phyloP scores from a whole-genome alignment of 192 early-diverging fungal genomes.

The Phlyctochytrium bullatum region DNA sequence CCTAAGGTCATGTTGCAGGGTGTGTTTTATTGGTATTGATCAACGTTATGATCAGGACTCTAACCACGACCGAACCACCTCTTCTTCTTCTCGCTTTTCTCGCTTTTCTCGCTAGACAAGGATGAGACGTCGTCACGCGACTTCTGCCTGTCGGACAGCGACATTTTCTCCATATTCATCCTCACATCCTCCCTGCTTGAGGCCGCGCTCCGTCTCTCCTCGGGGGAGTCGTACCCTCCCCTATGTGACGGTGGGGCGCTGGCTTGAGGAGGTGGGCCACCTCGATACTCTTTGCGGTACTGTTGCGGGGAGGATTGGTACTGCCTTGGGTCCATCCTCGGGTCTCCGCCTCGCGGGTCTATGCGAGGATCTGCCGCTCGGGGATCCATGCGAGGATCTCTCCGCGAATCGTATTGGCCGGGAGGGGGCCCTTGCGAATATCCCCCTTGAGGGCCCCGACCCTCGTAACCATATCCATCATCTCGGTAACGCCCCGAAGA shows the following conservation, averaged over 20 bases:
- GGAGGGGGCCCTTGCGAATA: not conserved
- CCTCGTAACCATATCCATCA: not conserved
- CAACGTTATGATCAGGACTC: not conserved
- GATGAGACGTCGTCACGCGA: constrained; percentile 13
- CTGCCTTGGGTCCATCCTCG: too few relatives aligned
- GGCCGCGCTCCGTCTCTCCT: not conserved
- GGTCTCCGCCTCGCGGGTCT: not conserved
- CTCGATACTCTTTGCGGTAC: constrained; percentile 1
- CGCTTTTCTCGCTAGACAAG: constrained; percentile 4
- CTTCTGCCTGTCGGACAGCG: constrained; percentile 8
- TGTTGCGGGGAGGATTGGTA: too few relatives aligned
- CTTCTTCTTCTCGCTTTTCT: constrained; percentile 24
- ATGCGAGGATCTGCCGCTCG: not conserved
- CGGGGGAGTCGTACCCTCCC: too few relatives aligned
- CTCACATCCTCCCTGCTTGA: not conserved
- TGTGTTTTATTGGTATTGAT: too few relatives aligned
- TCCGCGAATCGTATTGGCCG: not conserved
- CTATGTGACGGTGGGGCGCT: too few relatives aligned
- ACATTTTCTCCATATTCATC: constrained; percentile 1
- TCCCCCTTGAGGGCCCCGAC: constrained; percentile 2
- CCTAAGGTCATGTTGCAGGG: too few relatives aligned
- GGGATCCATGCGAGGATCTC: not conserved
- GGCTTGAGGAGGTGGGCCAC: too few relatives aligned
- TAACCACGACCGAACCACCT: constrained; percentile 16
- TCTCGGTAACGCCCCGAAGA: not conserved